Evolutionary conservation across 2,329 filamentous ascomycete genomes (phyloP).

Genomic region (Phaeosphaeriaceae sp.): DNA sequence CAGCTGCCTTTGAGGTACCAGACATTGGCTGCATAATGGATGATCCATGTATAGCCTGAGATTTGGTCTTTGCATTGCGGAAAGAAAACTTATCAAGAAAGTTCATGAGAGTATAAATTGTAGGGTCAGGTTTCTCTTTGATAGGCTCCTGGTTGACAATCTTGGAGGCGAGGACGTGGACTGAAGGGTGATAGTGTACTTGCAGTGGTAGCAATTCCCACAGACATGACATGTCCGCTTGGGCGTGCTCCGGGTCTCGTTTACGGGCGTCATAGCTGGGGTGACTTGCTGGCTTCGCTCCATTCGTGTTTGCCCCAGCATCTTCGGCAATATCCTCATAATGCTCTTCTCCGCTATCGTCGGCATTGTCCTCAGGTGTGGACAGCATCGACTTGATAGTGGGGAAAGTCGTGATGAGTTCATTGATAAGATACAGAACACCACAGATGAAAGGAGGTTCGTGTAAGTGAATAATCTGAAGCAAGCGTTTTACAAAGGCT

Average conservation of each 20-base stretch:
- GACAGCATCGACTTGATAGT: slow-evolving; percentile 75
- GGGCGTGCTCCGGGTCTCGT: slow-evolving; percentile 86
- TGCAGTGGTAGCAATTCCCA: slow-evolving; percentile 89
- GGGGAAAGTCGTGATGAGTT: slow-evolving; percentile 80
- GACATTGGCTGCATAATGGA: slow-evolving; percentile 97
- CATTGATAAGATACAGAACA: slow-evolving; percentile 85
- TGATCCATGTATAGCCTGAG: slow-evolving; percentile 68
- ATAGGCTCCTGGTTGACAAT: slow-evolving; percentile 73
- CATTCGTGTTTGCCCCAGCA: slow-evolving; percentile 29
- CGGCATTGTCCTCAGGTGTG: slow-evolving; percentile 75
- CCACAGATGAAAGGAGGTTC: slow-evolving; percentile 93
- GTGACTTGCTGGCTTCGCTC: slow-evolving; percentile 21
- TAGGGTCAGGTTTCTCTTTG: slow-evolving; percentile 87
- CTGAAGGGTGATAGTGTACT: slow-evolving; percentile 90
- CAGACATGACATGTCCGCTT: slow-evolving; percentile 89
- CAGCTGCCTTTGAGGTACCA: slow-evolving; percentile 64
- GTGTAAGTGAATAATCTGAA: slow-evolving; percentile 86
- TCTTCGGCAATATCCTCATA: slow-evolving; percentile 68
- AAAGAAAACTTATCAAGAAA: slow-evolving; percentile 99
- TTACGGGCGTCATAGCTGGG: slow-evolving; percentile 82
- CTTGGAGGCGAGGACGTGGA: slow-evolving; percentile 79
- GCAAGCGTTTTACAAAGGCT: slow-evolving; percentile 90
- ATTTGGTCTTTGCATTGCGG: slow-evolving; percentile 79
- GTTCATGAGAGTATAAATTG: slow-evolving; percentile 87
- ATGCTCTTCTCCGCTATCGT: slow-evolving; percentile 74